Evolutionary conservation across 192 early-diverging fungal genomes (phyloP), one percentile per base, ranked within the genome.

Genomic region (Cetraspora pellucida): DNA sequence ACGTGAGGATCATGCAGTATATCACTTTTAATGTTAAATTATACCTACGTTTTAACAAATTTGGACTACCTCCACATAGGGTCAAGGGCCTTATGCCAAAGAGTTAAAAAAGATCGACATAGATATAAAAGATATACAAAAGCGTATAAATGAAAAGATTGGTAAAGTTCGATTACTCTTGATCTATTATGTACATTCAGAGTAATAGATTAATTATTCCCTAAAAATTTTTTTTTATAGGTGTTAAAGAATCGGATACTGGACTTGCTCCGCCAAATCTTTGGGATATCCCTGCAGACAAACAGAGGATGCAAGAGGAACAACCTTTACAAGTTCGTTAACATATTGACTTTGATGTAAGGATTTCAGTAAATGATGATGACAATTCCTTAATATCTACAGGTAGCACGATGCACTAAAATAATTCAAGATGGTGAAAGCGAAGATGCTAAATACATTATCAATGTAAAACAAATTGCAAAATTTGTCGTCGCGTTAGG

Each of bases 271-370:
- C 94, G 67, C 98, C 98, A 60, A 98, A 95, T 78, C 84, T 98
- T 79, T 99, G 98, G 98, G 98, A 99, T 83, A 92, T 99, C 68
- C 98, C 97, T 60, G 95, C 97, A 10, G 98, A 99, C 85, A 98
- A 97, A 88, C 96, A 98, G 82, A 87, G 96, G 47, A 96, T 97
- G 92, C 89, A 89, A 78, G 95, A 98, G 80, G 97, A 99, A 81
- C 96, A 98, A 64, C 91, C 94, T 31, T 82, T 96, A 64, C 95
- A 95, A 84, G 93, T 89, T 81, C 25, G 28, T 61, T 61, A 13
- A 2, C 6, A 10, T 44, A 21, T 16, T 8, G 3, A 44, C 9
- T 10, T 19, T 65, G 2, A 10, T 37, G n/a, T 65, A 10, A 28
- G 2, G 19, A 44, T 0, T n/a, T 65, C 17, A 43, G 4, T 19